These are phyloP conservation scores for Entomortierella chlamydospora DNA, from an alignment of 192 early-diverging fungal genomes.

Conservation along the genomic window DNA sequence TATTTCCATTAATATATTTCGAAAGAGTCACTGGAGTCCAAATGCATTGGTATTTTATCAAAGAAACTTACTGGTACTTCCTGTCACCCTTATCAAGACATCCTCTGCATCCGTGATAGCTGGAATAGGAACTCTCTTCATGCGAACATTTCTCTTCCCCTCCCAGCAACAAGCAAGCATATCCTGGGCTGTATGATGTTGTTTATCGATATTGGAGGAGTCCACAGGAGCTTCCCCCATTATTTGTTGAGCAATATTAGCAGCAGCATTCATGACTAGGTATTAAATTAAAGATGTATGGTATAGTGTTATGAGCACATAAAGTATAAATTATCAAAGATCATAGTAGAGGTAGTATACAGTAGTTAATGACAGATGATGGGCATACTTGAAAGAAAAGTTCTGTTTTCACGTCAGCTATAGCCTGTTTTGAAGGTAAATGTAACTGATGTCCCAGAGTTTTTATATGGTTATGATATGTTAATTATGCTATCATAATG, in stretches of 20 bases:
- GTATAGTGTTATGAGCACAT: too few species aligned
- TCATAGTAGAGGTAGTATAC: too few species aligned
- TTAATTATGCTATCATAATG: too few species aligned
- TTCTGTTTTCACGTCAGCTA: too few species aligned
- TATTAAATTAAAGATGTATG: too few species aligned
- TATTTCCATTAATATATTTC: background rate
- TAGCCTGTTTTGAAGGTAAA: too few species aligned
- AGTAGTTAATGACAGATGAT: too few species aligned
- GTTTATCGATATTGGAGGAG: conserved; percentile 45
- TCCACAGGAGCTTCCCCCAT: conserved; percentile 32
- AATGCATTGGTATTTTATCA: background rate
- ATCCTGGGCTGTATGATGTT: background rate
- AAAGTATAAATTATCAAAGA: too few species aligned
- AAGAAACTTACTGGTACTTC: conserved; percentile 37
- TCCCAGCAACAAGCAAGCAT: conserved; percentile 51
- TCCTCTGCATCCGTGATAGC: conserved; percentile 60
- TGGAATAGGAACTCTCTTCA: conserved; percentile 52
- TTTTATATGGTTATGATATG: too few species aligned
- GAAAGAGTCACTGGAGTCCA: too few species aligned
- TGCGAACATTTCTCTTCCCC: conserved; percentile 40
- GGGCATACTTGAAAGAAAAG: too few species aligned
- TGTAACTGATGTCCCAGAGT: too few species aligned
- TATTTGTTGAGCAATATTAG: conserved; percentile 25
- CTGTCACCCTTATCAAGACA: conserved; percentile 57
- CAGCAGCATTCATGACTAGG: conserved; percentile 20